Percentiles rank a stretch among this genome's conserved stretches.
Evolutionary conservation across 495 filamentous ascomycete genomes (phyloP).

Genomic region (Penicillium dipodomyicola): DNA sequence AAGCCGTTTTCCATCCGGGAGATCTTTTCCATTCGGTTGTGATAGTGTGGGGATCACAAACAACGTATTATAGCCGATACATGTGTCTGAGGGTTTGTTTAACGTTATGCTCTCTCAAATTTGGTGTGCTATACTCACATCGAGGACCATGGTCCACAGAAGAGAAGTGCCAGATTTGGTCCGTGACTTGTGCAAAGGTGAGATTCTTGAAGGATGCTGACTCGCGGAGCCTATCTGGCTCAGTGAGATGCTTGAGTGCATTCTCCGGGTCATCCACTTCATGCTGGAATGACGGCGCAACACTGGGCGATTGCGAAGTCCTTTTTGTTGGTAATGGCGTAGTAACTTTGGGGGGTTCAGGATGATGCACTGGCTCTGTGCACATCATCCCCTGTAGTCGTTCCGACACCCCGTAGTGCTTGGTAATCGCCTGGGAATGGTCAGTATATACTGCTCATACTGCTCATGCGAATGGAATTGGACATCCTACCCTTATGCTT

Average conservation of each 20-base stretch:
- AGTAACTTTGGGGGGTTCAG: conserved; percentile 17
- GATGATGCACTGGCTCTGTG: conserved; percentile 47
- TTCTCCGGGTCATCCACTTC: conserved; percentile 37
- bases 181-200: conserved; percentile 48
- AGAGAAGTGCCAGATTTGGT: conserved; percentile 66
- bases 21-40: conserved; percentile 39
- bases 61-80: conserved; percentile 78
- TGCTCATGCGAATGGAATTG: background rate
- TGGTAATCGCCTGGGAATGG: conserved; percentile 33
- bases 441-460: background rate
- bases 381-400: conserved; percentile 66
- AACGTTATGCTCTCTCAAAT: background rate
- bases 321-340: conserved; percentile 14
- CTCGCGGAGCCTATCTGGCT: conserved; percentile 24
- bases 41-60: conserved; percentile 51
- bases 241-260: conserved; percentile 28
- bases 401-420: conserved; percentile 65
- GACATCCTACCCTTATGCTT: conserved; percentile 42
- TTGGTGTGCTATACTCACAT: conserved; percentile 36
- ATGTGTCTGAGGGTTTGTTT: conserved; percentile 55
- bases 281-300: conserved; percentile 9
- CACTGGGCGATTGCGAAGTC: conserved; percentile 15
- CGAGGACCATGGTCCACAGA: conserved; percentile 58
- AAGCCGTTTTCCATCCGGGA: conserved; percentile 60
- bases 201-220: conserved; percentile 31